A percentile compares a stretch with the other conserved stretches of the same genome.
These are phyloP conservation scores for Microcyclospora tardicrescens DNA, from an alignment of 2,329 filamentous ascomycete genomes.

Conservation along the genomic window DNA sequence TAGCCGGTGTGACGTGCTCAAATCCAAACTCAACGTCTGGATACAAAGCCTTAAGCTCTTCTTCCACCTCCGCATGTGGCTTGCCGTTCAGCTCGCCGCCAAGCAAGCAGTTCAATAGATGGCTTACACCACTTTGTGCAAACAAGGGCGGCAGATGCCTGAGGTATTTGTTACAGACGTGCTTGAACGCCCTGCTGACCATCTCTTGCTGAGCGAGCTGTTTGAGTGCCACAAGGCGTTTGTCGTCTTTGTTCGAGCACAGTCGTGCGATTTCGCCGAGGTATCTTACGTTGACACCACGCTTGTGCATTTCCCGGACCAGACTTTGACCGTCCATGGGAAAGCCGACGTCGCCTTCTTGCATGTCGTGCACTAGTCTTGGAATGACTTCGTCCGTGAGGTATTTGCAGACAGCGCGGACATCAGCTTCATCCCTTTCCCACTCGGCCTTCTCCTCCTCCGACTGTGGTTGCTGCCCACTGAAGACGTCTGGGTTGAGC, in stretches of 20 bases:
- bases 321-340: slow-evolving; percentile 96
- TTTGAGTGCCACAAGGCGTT: slow-evolving; percentile 63
- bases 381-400: slow-evolving; percentile 68
- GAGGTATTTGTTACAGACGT: slow-evolving; percentile 67
- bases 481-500: slow-evolving; percentile 91
- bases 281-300: slow-evolving; percentile 93
- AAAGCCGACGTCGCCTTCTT: slow-evolving; percentile 88
- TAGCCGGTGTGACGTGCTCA: slow-evolving; percentile 62
- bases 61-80: slow-evolving; percentile 65
- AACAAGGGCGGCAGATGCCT: slow-evolving; percentile 68
- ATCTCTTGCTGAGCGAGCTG: slow-evolving; percentile 79
- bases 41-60: slow-evolving; percentile 61
- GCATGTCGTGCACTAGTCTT: slow-evolving; percentile 72
- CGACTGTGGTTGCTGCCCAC: slow-evolving; percentile 78
- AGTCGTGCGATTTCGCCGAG: slow-evolving; percentile 73
- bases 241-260: slow-evolving; percentile 43
- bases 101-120: slow-evolving; percentile 87
- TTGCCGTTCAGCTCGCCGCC: slow-evolving; percentile 63
- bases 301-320: slow-evolving; percentile 80
- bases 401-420: slow-evolving; percentile 70
- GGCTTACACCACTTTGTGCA: slow-evolving; percentile 64
- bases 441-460: slow-evolving; percentile 79
- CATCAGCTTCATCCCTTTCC: slow-evolving; percentile 73
- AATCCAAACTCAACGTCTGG: slow-evolving; percentile 71
- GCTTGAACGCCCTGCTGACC: slow-evolving; percentile 91